Percentiles rank a stretch among this genome's conserved stretches.
These are phyloP conservation scores for Vachellia collinsii DNA, from an alignment of 306 rosid genomes.

Conservation along the genomic window DNA sequence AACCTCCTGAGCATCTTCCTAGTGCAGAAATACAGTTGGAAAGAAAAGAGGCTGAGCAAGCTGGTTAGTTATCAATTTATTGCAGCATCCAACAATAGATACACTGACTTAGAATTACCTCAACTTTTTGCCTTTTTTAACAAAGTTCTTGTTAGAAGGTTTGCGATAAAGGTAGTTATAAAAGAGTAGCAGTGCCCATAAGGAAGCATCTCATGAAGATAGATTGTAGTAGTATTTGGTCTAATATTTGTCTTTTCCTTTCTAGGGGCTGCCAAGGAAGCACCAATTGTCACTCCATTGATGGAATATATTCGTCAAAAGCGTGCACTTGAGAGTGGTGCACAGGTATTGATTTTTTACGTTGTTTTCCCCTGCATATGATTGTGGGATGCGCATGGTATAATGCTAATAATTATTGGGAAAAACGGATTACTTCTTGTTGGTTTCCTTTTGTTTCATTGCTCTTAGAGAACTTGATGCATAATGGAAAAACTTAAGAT, in stretches of 20 bases:
- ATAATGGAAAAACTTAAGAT: too few species aligned
- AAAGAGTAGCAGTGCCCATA: not conserved
- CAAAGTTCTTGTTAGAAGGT: constrained; percentile 20
- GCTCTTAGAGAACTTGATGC: not conserved
- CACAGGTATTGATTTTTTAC: constrained; percentile 60
- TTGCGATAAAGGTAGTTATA: constrained; percentile 22
- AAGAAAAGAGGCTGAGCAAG: constrained; percentile 96
- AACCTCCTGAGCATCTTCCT: constrained; percentile 90
- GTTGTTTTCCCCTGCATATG: constrained; percentile 1
- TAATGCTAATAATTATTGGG: not conserved
- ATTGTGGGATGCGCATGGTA: not conserved
- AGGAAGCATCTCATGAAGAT: constrained; percentile 16
- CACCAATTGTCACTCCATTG: constrained; percentile 79
- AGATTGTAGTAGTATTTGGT: constrained; percentile 9
- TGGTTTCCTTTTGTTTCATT: not conserved
- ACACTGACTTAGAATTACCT: not conserved
- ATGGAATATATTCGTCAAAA: constrained; percentile 93
- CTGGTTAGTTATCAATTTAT: constrained; percentile 65
- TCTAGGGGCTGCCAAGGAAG: constrained; percentile 74
- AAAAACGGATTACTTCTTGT: not conserved
- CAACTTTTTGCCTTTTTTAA: not conserved
- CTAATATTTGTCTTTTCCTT: constrained; percentile 35
- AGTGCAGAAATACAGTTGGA: constrained; percentile 99
- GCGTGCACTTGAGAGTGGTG: constrained; percentile 65
- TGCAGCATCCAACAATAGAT: not conserved